Evolutionary conservation across 495 filamentous ascomycete species (phyloP).

Genomic region (Niebla homalea): DNA sequence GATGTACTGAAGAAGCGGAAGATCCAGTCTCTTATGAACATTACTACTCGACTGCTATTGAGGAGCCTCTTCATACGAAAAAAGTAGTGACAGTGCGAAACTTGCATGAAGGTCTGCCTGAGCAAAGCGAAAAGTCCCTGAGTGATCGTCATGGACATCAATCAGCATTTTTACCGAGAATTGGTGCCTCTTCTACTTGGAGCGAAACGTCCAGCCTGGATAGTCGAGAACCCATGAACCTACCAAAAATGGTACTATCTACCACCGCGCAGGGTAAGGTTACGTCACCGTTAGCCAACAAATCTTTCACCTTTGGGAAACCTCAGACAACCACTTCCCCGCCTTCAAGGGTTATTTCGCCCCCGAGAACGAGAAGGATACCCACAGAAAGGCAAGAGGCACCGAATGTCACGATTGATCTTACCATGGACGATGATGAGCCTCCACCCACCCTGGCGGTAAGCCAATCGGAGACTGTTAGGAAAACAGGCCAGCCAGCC

Average conservation of each 20-base stretch:
- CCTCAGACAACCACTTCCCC: background rate
- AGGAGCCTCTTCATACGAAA: conserved; percentile 9
- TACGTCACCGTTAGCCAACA: background rate
- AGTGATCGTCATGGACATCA: no score
- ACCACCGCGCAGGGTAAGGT: background rate
- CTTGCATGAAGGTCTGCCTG: conserved; percentile 5
- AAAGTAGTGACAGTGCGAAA: conserved; percentile 8
- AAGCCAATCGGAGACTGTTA: no score
- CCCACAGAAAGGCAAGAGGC: background rate
- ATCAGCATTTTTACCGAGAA: no score
- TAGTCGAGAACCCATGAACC: background rate
- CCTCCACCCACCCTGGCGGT: background rate
- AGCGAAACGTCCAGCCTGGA: background rate
- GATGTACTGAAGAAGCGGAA: conserved; percentile 16
- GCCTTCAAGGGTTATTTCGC: background rate
- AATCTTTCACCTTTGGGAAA: background rate
- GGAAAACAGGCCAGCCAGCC: background rate
- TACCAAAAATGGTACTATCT: background rate
- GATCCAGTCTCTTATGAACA: conserved; percentile 14
- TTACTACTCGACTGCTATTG: conserved; percentile 12
- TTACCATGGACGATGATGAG: conserved; percentile 2
- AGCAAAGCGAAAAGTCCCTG: no score
- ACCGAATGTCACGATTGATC: background rate
- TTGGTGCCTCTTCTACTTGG: no score
- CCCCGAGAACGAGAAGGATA: background rate